Base-by-base conservation (phyloP, 352 stramenopile genomes). In the Phytophthora citrophthora region DNA sequence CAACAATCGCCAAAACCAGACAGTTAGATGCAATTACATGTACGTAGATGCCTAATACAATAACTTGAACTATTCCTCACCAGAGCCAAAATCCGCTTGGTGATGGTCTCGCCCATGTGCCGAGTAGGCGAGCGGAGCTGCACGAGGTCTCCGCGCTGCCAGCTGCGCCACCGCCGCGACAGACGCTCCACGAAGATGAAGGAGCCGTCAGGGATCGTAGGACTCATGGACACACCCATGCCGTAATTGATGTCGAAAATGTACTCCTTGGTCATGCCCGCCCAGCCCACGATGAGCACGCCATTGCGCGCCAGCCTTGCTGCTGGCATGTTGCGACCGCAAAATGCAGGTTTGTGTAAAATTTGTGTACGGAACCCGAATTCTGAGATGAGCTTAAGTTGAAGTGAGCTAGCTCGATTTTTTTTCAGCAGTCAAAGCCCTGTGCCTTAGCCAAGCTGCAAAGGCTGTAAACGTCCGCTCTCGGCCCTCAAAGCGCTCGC, bases 21-120 rank as follows among this genome's bases (percentile, higher is more conserved):
- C 18, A 41, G 9, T 34, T 34, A 34, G 29, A 34, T 13, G 9
- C 5, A 29, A 36, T 48, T 12, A 44, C 2, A 46, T 12, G 15
- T 10, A 11, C 23, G 7, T 52, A 18, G 24, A 1, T 38, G 3
- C n/a, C 24, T 15, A 34, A 4, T 29, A 29, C 2, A 29, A 5
- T n/a, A 46, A 7, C 31, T 32, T 56, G 20, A 43, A 44, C 7
- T 18, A 18, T 6, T 23, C n/a, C 56, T 12, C 76, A 93, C 87
- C 70, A 95, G 50, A 3, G 88, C 90, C 27, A 96, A 67, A 45
- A 97, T 88, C 49, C 90, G 86, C 77, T 97, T 97, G 64, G 83
- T 93, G 32, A 96, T 86, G 48, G 83, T 93, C 45, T 90, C 81
- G 46, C 81, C 82, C 41, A 79, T 64, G 53, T 70, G 74, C 5